Conservation (phyloP, 2,329 filamentous ascomycete species). For the Hypomyces rosellus region DNA sequence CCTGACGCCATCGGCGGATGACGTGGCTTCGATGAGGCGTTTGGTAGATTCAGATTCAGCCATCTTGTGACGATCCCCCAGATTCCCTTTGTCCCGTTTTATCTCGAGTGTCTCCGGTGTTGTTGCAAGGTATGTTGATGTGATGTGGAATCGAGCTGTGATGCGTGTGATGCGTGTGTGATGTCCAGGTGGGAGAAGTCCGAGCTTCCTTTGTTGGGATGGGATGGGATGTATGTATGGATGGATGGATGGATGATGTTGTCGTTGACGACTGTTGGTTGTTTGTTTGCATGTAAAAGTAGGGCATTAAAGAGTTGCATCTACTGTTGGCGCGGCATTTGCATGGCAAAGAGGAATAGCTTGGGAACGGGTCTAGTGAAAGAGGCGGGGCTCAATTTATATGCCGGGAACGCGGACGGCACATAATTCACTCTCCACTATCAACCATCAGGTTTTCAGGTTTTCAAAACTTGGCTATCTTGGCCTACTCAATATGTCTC, state of each 20-base stretch:
- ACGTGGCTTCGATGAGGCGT: conserved; percentile 16
- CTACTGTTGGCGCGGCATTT: conserved; percentile 1
- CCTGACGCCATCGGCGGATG: conserved; percentile 30
- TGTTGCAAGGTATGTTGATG: not conserved
- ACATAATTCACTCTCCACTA: conserved; percentile 6
- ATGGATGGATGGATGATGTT: no score
- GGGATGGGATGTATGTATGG: no score
- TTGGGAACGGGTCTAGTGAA: not conserved
- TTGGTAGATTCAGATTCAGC: conserved; percentile 8
- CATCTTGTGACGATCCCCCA: conserved; percentile 12
- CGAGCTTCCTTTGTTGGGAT: no score
- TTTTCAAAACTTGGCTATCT: no score
- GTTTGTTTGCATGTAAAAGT: no score
- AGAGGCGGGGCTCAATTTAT: conserved; percentile 8
- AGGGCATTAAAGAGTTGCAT: no score
- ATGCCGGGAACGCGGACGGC: conserved; percentile 3
- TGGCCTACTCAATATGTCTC: not conserved
- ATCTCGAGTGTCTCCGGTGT: not conserved
- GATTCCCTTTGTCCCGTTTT: not conserved
- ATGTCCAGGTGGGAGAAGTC: no score
- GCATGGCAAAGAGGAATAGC: conserved; percentile 2
- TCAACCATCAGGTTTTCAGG: not conserved
- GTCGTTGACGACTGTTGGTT: no score
- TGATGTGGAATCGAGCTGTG: no score
- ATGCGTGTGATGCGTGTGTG: not conserved